Evolutionary conservation across 805 yeast species (phyloP).

Genomic region (Candida pseudofarinosa): DNA sequence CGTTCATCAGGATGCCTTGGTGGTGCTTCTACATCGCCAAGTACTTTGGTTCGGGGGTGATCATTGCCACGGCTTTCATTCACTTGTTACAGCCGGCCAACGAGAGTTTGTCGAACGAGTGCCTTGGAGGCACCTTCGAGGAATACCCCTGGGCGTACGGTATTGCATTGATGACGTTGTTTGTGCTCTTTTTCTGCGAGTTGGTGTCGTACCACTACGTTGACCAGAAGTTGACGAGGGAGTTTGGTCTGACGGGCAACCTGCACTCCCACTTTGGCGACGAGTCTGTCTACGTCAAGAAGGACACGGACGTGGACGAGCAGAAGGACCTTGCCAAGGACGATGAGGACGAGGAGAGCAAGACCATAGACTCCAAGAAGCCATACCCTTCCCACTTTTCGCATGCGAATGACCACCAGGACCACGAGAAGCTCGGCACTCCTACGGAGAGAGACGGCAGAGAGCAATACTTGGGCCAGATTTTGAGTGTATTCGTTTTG

Average conservation of each 20-base stretch:
- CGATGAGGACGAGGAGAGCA: background rate
- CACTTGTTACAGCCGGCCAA: constrained; percentile 31
- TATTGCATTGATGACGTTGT: constrained; percentile 27
- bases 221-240: background rate
- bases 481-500: constrained; percentile 44
- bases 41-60: constrained; percentile 34
- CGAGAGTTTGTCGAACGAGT: constrained; percentile 20
- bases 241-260: constrained; percentile 26
- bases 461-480: constrained; percentile 53
- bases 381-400: constrained; percentile 37
- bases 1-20: constrained; percentile 54
- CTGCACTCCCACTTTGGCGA: constrained; percentile 57
- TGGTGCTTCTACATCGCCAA: constrained; percentile 47
- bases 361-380: background rate
- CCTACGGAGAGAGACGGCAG: constrained; percentile 29
- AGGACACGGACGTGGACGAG: constrained; percentile 22
- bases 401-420: constrained; percentile 44
- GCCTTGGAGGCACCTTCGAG: constrained; percentile 22
- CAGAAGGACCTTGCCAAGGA: constrained; percentile 23
- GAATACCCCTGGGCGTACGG: constrained; percentile 32
- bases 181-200: constrained; percentile 28
- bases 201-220: constrained; percentile 15
- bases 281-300: constrained; percentile 25
- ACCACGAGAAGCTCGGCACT: constrained; percentile 37
- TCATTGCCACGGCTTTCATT: constrained; percentile 33